Evolutionary conservation across 495 filamentous ascomycete species (phyloP), one percentile per base, ranked within the genome.

Genomic region (Coniosporium apollinis): DNA sequence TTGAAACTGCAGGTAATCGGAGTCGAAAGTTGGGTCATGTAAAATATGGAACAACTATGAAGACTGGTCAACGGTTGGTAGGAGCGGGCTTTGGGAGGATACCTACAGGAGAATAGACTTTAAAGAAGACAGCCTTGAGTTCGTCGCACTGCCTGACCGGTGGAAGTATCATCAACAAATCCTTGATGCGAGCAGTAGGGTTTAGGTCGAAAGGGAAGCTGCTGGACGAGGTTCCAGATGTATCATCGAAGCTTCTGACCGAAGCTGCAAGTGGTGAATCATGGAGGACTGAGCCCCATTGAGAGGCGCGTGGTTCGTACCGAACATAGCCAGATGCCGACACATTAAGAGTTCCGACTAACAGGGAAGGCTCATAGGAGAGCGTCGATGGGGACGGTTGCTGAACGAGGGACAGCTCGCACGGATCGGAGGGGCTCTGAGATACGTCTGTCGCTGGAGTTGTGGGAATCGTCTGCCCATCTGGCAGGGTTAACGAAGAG

Each of bases 11-110:
- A 58, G 52, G 43, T 65, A 66, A 22, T 66, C 59, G 4, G 58
- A 52, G 21, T 62, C 58, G 21, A 66, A 66, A 1, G 60, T 63
- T 34, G 62, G 47, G 34, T 65, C 63, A 34, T 65, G 63, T 5
- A 67, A 51, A 38, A 64, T 64, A 41, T 43, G 42, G 33, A 46
- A 48, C 6, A 45, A 35, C 13, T 37, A n/a, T 16, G 15, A 17
- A 5, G 3, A 15, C n/a, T 2, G 10, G 10, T 32, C 30, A 18
- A 17, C 30, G 10, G 5, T 32, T 10, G 3, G 3, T n/a, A n/a
- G n/a, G n/a, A n/a, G n/a, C n/a, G n/a, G n/a, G n/a, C n/a, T n/a
- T n/a, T n/a, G n/a, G n/a, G n/a, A n/a, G n/a, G n/a, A n/a, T n/a
- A 8, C 35, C 15, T 37, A 29, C 35, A 13, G 36, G 28, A 31